Evolutionary conservation across 1,284 basidiomycete species (phyloP), one percentile per base, ranked within the genome.

Genomic region (Flammula alnicola): DNA sequence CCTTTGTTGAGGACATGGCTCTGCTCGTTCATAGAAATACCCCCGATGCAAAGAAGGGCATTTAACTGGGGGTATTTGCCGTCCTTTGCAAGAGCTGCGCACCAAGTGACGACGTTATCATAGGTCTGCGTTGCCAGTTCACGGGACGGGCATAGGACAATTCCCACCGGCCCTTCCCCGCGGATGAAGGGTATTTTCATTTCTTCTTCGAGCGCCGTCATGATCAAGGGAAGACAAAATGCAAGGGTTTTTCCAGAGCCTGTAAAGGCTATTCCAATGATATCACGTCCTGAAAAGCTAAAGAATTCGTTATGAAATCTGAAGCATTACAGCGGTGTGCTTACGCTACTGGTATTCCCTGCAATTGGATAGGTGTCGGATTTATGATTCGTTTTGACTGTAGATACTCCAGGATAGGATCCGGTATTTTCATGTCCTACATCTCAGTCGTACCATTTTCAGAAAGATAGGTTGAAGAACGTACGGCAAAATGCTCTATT

Each of bases 21-120:
- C 72, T 99, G 97, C 25, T 99, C 97, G 44, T 88, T 86, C 95
- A 99, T 98, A 51, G 89, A 92, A 63, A 99, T 98, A 2, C 97
- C 97, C 37, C 97, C 97, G 54, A 99, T 99, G 63, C 95, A 98
- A 16, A 99, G 78, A 6, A 99, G 74, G 0, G 88, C 86, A 64
- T 95, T 91, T 14, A 98, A 72, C 61, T 86, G 84, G 0, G 96
- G 95, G 64, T 95, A 97, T 51, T 76, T 76, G 16, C 87, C 87
- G 5, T 84, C 87, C 59, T 83, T 86, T n/a, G 85, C 82, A 40
- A 98, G 76, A 9, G 91, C 87, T 12, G 76, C 76, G 17, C 92
- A 91, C 90, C 98, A 96, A 0, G 81, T 83, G 26, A 92, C 72
- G 42, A 98, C 81, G 49, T 95, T 95, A 68, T 99, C 97, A 68